These are phyloP conservation scores for Chlamydomonas sphaeroides DNA, from an alignment of 139 green algal genomes.

Conservation along the genomic window DNA sequence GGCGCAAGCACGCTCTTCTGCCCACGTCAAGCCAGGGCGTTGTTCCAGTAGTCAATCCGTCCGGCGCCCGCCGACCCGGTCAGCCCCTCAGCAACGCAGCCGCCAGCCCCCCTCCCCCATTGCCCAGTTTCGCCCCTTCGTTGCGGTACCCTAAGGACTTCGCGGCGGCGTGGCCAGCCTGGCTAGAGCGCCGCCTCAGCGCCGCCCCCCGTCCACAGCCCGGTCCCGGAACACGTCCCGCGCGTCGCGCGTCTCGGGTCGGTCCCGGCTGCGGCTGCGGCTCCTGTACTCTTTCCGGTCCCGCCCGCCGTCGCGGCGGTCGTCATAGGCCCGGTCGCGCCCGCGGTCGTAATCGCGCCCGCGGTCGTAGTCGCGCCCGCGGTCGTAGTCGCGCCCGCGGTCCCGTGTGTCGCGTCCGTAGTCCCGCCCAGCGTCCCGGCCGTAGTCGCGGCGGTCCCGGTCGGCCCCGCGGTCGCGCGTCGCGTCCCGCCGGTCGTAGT, in stretches of 20 bases:
- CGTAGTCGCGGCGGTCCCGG: background rate
- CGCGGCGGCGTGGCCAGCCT: no score
- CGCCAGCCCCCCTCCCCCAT: no score
- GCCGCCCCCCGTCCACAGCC: background rate
- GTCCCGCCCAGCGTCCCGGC: background rate
- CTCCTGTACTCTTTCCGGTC: slow-evolving; percentile 24
- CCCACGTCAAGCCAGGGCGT: no score
- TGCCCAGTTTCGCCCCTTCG: no score
- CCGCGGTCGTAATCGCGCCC: slow-evolving; percentile 12
- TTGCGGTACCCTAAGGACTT: no score
- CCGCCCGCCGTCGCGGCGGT: slow-evolving; percentile 22
- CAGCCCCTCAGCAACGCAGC: no score
- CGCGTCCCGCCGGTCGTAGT: background rate
- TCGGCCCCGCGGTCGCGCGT: background rate
- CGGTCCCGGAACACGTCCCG: slow-evolving; percentile 27
- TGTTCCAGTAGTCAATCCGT: no score
- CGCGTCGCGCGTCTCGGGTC: background rate
- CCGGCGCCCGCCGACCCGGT: no score
- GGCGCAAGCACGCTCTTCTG: no score
- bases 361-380: background rate
- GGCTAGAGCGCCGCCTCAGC: no score
- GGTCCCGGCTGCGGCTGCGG: slow-evolving; percentile 29
- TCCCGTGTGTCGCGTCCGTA: slow-evolving; percentile 15
- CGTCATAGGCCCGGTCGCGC: background rate
- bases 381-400: background rate